Conservation (phyloP, 805 yeast species). For the Komagataella pastoris region DNA sequence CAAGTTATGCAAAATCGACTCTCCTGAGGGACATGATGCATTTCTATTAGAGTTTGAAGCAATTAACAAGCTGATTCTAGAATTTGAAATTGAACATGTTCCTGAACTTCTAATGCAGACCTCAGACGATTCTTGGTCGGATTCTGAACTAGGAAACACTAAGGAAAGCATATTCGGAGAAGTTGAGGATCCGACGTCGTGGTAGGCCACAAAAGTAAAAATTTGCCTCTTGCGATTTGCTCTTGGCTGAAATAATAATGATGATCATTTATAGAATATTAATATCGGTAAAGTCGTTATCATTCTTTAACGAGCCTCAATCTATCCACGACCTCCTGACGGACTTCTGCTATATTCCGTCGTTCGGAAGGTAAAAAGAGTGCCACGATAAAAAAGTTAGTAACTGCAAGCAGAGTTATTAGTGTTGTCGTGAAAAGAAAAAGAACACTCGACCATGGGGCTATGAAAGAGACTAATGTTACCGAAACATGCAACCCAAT, state of each 20-base stretch:
- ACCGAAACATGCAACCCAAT: constrained; percentile 42
- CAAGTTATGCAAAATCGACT: constrained; percentile 54
- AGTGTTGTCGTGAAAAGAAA: constrained; percentile 42
- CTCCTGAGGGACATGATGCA: constrained; percentile 98
- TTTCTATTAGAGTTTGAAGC: constrained; percentile 79
- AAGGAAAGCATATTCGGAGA: constrained; percentile 79
- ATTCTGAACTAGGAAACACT: constrained; percentile 26
- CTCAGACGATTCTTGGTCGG: constrained; percentile 31
- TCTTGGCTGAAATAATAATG: constrained; percentile 1
- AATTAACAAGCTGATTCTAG: constrained; percentile 57
- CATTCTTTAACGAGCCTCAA: neutral
- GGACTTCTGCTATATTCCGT: constrained; percentile 67
- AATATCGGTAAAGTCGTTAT: neutral
- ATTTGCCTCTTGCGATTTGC: neutral
- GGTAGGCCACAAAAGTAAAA: constrained; percentile 32
- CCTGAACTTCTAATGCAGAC: constrained; percentile 46
- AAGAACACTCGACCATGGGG: constrained; percentile 56
- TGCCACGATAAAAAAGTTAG: constrained; percentile 68
- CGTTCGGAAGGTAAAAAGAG: constrained; percentile 72
- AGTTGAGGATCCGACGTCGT: constrained; percentile 88
- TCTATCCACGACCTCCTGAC: constrained; percentile 40
- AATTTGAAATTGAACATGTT: constrained; percentile 46
- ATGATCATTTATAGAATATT: neutral
- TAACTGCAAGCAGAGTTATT: constrained; percentile 49
- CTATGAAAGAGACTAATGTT: constrained; percentile 39